phyloP scores from a whole-genome alignment of 495 filamentous ascomycete species.

The Penicillium soppii region DNA sequence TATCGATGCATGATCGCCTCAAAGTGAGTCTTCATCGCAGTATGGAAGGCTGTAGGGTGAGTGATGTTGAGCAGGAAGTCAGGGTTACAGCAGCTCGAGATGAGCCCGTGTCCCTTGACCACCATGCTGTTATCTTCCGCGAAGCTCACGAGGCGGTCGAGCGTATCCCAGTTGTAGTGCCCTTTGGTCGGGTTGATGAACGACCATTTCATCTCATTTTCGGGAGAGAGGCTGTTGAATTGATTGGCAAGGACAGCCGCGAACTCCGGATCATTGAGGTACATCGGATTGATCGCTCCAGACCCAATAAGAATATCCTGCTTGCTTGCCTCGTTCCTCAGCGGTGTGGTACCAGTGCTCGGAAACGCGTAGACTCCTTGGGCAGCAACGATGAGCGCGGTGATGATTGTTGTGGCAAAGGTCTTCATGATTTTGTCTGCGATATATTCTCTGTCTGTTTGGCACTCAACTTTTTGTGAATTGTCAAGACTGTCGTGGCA shows the following conservation, averaged over 20 bases:
- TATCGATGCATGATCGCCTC: slow-evolving; percentile 10
- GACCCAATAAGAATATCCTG: neutral
- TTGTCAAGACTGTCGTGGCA: too few species aligned
- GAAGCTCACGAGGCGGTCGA: neutral
- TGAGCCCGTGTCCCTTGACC: slow-evolving; percentile 14
- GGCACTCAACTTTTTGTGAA: too few species aligned
- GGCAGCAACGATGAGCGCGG: neutral
- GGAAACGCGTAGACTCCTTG: neutral
- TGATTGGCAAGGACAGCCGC: neutral
- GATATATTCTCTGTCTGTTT: too few species aligned
- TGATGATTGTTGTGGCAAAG: neutral
- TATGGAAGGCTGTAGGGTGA: slow-evolving; percentile 3
- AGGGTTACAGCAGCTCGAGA: slow-evolving; percentile 17
- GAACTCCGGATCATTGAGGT: neutral
- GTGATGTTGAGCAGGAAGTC: slow-evolving; percentile 15
- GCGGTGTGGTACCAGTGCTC: neutral
- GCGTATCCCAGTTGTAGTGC: neutral
- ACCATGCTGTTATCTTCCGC: slow-evolving; percentile 6
- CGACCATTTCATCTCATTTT: neutral
- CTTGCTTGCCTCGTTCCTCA: neutral
- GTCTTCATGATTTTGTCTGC: neutral
- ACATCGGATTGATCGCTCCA: neutral
- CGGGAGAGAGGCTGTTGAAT: neutral
- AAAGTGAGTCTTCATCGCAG: slow-evolving; percentile 5
- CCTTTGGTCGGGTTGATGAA: neutral